Evolutionary conservation across 106 monocot genomes (phyloP), one percentile per base, ranked within the genome.

Genomic region (Platanthera guangdongensis): DNA sequence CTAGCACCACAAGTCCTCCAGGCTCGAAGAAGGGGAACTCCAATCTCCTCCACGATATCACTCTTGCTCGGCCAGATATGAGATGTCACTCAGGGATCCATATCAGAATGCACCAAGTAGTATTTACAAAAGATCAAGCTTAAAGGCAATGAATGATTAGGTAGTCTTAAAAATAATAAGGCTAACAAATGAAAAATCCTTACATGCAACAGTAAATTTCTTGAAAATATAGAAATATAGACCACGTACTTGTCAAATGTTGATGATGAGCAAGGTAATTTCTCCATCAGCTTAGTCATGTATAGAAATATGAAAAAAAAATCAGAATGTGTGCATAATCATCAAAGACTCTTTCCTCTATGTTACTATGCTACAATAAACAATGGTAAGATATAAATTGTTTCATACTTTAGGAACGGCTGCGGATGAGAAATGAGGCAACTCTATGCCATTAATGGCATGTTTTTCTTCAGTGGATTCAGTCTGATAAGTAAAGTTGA

Each of bases 351-450:
- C 15, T n/a, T 47, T 70, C 47, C 16, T 6, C 25, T n/a, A n/a
- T n/a, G n/a, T 15, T n/a, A 16, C 47, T 70, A 47, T 47, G 10
- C 30, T 47, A 70, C 16, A 47, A 70, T 70, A 70, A 65, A 65
- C 30, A 65, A 28, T 15, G n/a, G 19, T 4, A 47, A 51, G 11
- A 72, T 21, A 50, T 72, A 19, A 70, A 72, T 21, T 21, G 48
- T 72, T 48, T 49, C 71, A 71, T 75, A 82, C 86, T 80, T 88
- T 74, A n/a, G 88, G 93, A 51, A 90, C 78, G 60, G 84, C 51
- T 46, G 84, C 86, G 77, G 93, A 88, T 45, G 93, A 90, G 81
- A 90, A 90, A 22, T 82, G 90, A 62, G 90, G 82, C 51, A 90
- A 74, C 22, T 32, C 69, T 76, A 92, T 79, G 21, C 78, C 83